Evolutionary conservation across 371 early-diverging fungal species (phyloP).

Genomic region (Actinomortierella wolfii): DNA sequence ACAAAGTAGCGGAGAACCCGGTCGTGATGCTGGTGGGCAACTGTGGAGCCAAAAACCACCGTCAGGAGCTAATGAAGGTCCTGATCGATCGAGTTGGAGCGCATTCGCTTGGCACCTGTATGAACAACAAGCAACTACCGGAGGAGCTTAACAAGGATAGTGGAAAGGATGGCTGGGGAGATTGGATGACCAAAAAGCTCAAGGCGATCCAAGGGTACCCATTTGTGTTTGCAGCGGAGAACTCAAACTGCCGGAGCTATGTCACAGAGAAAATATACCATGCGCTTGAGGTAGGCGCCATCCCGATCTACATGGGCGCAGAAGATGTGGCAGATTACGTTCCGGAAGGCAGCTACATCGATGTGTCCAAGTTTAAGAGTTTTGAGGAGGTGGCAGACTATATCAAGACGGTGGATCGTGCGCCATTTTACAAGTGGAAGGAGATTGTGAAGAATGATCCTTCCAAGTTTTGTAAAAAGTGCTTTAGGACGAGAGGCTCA

Average conservation of each 20-base stretch:
- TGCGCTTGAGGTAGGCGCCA: conserved; percentile 19
- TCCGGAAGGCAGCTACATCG: conserved; percentile 25
- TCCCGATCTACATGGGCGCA: conserved; percentile 43
- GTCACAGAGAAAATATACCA: conserved; percentile 47
- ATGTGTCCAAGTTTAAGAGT: conserved; percentile 17
- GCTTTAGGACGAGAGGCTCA: too few relatives aligned
- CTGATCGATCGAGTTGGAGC: conserved; percentile 14
- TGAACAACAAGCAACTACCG: conserved; percentile 18
- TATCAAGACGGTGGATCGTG: conserved; percentile 19
- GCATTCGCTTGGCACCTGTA: conserved; percentile 25
- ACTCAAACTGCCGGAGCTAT: conserved; percentile 40
- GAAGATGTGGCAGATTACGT: conserved; percentile 36
- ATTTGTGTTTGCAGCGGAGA: conserved; percentile 30
- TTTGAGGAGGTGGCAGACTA: conserved; percentile 12
- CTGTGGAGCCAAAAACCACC: conserved; percentile 20
- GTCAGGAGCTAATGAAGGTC: conserved; percentile 10
- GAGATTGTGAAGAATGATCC: conserved; percentile 17
- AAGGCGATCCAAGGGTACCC: conserved; percentile 7
- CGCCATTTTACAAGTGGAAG: conserved; percentile 24
- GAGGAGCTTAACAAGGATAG: conserved; percentile 3
- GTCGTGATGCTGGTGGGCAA: conserved; percentile 18
- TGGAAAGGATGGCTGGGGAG: neutral
- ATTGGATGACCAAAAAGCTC: too few relatives aligned
- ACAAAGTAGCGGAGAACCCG: conserved; percentile 2
- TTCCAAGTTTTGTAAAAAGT: conserved; percentile 20